Conservation (phyloP, 2,329 filamentous ascomycete genomes). For the Daldinia sp. region DNA sequence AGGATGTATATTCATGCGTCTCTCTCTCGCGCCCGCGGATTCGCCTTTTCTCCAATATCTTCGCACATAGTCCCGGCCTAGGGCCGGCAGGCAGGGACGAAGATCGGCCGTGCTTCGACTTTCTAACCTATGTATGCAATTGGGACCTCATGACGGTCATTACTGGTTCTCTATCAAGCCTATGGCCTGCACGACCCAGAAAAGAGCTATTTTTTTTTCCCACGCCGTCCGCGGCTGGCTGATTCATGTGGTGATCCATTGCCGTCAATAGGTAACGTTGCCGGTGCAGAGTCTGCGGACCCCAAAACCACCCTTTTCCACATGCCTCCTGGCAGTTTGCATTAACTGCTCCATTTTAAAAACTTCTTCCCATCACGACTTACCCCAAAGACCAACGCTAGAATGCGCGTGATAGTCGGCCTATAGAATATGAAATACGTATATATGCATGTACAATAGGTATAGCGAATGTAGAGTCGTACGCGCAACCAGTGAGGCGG, state of each 20-base stretch:
- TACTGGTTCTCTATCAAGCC: constrained; percentile 36
- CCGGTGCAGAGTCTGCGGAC: constrained; percentile 34
- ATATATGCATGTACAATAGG: constrained; percentile 12
- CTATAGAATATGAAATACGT: constrained; percentile 6
- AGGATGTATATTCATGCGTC: constrained; percentile 29
- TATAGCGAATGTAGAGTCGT: constrained; percentile 21
- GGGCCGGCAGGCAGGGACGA: constrained; percentile 33
- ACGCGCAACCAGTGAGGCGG: constrained; percentile 40
- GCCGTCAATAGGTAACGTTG: constrained; percentile 34
- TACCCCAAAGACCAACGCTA: constrained; percentile 20
- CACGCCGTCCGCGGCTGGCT: constrained; percentile 41
- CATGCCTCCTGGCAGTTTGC: constrained; percentile 31
- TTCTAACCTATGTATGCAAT: constrained; percentile 24
- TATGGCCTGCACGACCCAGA: constrained; percentile 40
- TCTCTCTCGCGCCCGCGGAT: constrained; percentile 1
- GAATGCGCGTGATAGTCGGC: constrained; percentile 9
- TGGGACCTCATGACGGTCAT: constrained; percentile 26
- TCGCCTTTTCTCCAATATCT: constrained; percentile 29
- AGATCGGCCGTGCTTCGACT: constrained; percentile 27
- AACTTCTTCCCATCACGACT: constrained; percentile 2
- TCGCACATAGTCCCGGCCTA: constrained; percentile 32
- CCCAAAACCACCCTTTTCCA: constrained; percentile 32
- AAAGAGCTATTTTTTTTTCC: constrained; percentile 33
- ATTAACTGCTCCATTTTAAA: constrained; percentile 21
- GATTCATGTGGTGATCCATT: constrained; percentile 36